phyloP scores from a whole-genome alignment of 768 basidiomycete genomes.

The Podaxis rugospora region DNA sequence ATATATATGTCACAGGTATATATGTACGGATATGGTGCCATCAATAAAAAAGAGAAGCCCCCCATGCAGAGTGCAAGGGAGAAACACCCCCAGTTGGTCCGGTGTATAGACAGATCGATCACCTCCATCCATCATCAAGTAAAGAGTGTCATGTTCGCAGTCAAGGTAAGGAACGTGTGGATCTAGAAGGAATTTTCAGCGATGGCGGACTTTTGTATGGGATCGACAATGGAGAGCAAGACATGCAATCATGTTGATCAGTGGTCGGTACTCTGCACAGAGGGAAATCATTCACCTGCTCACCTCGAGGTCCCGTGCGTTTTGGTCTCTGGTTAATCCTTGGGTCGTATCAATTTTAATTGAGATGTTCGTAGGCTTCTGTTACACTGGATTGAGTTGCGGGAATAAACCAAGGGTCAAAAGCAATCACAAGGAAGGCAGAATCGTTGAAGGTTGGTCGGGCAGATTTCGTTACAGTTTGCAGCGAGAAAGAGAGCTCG shows the following conservation, averaged over 20 bases:
- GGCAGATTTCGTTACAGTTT: conserved; percentile 35
- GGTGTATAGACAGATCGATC: background rate
- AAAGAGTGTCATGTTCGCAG: background rate
- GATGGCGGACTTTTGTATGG: conserved; percentile 16
- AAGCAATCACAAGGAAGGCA: conserved; percentile 16
- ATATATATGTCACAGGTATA: conserved; percentile 4
- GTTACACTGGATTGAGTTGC: background rate
- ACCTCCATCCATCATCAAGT: background rate
- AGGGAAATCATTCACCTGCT: conserved; percentile 7
- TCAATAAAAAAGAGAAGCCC: background rate
- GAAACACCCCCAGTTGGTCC: background rate
- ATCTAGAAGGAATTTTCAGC: conserved; percentile 19
- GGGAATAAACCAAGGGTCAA: conserved; percentile 9
- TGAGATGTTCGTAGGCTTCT: conserved; percentile 50
- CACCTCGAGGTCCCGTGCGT: conserved; percentile 23
- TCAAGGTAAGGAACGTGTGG: conserved; percentile 7
- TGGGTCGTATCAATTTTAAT: conserved; percentile 64
- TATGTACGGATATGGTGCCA: background rate
- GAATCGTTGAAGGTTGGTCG: conserved; percentile 28
- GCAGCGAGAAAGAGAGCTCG: conserved; percentile 43
- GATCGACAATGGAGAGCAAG: background rate
- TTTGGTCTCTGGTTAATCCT: conserved; percentile 40
- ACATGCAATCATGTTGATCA: background rate
- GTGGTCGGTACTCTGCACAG: background rate
- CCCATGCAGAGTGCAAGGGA: background rate